A percentile compares a stretch with the other conserved stretches of the same genome.
Evolutionary conservation across 768 basidiomycete species (phyloP).

Genomic region (Gautieria morchelliformis): DNA sequence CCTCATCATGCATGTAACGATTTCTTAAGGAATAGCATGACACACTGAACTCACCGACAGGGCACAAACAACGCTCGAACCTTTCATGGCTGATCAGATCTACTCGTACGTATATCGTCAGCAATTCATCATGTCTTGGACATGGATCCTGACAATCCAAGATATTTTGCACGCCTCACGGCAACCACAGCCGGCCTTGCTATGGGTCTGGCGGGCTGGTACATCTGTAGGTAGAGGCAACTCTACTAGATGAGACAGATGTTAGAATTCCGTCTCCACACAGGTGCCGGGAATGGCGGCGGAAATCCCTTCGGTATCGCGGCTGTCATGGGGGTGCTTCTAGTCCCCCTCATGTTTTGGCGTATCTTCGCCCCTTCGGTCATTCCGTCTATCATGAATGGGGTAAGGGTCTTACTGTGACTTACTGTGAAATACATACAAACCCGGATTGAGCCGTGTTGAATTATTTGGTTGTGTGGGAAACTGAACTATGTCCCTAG

Average conservation of each 20-base stretch:
- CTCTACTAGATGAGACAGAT: not conserved
- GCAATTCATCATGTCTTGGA: not conserved
- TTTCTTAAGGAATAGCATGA: too few relatives aligned
- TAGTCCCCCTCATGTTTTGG: too few relatives aligned
- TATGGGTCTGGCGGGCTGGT: constrained; percentile 46
- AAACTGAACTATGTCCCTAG: constrained; percentile 15
- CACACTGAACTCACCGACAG: too few relatives aligned
- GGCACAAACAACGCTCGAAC: too few relatives aligned
- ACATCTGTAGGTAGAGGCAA: constrained; percentile 26
- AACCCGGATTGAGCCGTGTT: constrained; percentile 24
- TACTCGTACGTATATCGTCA: constrained; percentile 26
- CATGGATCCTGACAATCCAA: constrained; percentile 8
- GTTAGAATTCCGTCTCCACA: not conserved
- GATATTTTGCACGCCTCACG: constrained; percentile 33
- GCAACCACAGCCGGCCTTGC: too few relatives aligned
- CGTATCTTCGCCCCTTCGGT: too few relatives aligned
- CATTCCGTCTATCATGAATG: too few relatives aligned
- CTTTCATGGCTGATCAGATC: constrained; percentile 49
- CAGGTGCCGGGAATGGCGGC: constrained; percentile 33
- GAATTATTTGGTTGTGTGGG: constrained; percentile 30
- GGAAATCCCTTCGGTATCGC: constrained; percentile 50
- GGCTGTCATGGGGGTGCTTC: constrained; percentile 36
- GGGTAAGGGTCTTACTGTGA: too few relatives aligned
- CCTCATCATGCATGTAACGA: too few relatives aligned
- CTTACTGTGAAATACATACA: constrained; percentile 31